Base-by-base conservation (phyloP, 768 basidiomycete species). In the Termitomyces sp. region DNA sequence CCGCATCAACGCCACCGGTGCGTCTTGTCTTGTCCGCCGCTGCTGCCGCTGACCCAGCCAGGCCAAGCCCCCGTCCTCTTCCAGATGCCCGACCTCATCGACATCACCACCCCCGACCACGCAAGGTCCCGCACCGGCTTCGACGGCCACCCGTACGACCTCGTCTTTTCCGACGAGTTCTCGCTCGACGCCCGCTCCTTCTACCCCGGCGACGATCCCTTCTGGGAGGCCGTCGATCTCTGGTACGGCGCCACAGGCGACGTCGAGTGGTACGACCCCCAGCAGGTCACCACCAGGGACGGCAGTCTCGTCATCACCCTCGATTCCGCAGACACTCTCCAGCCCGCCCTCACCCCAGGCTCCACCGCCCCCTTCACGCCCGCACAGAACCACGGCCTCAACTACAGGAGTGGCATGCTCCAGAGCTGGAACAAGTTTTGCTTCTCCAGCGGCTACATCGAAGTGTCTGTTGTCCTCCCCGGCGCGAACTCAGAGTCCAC, bases 361-460 rank as follows among this genome's bases (percentile, higher is more conserved):
- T 37, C 76, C 2, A 78, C 78, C 0, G 78, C 78, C 0, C 77
- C 78, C 0, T 78, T 80, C 56, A 77, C 75, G 0, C n/a, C 57
- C 4, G 73, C 61, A 0, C 63, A 75, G 23, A 81, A 85, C 61
- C 84, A 93, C 66, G 73, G 73, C 6, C 76, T 89, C 57, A 73
- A 73, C 39, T 94, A 86, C 65, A 74, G 81, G 62, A 84, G 75
- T 66, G 91, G 86, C 5, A 91, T 93, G 89, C 73, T 94, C 3
- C 90, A 93, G 72, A 83, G 82, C 40, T 94, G 92, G 91, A 94
- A 94, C 71, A 91, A 94, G 76, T 85, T 94, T 65, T 94, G 89
- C 69, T 92, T 91, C 65, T 83, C 88, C 28, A 81, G 79, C 27
- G 91, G 91, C 5, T 88, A 88, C 70, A 80, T 94, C 58, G 92